Base-by-base conservation (phyloP, 495 filamentous ascomycete genomes). In the Neurospora sp. region DNA sequence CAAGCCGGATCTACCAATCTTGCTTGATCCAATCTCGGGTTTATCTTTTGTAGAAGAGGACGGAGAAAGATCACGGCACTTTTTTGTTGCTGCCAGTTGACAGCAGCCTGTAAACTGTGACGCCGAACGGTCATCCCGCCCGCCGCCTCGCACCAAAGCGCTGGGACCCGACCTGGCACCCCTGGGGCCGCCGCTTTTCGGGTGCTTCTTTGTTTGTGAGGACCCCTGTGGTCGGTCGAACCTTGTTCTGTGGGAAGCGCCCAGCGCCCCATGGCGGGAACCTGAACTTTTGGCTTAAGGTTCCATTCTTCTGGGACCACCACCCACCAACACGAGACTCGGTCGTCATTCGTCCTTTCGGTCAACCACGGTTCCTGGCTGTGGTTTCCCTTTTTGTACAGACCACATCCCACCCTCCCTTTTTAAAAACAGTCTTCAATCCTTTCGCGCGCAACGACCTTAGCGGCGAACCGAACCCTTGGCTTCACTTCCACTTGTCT, bases 271-370 rank as follows among this genome's bases (percentile, higher is more conserved):
- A 35, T 65, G 22, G 53, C 53, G 53, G 53, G 53, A 65, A 22
- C 22, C 22, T 22, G 22, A 22, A 65, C 53, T 65, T 35, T 65
- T 65, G 53, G 53, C 53, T 65, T 65, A 27, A 61, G 53, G 27
- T 65, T 65, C 53, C 53, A 65, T 65, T 65, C 53, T 61, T 65
- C 53, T 65, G 53, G 53, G 53, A 65, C 53, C 53, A 65, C 53
- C 27, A 35, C 53, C 53, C 53, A 61, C 27, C 53, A 16, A 65
- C 53, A 65, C 53, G 53, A 65, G 53, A 65, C 53, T 37, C 53
- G 53, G 53, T 65, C 53, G 27, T 65, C 53, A 65, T 65, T 65
- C 53, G 53, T 35, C 53, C 53, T 27, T 31, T 27, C 16, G 27
- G 3, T 12, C 22, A 65, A 65, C 53, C 53, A 65, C 53, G 27